phyloP scores from a whole-genome alignment of 2,329 filamentous ascomycete species.

The Fusarium fujikuroi region DNA sequence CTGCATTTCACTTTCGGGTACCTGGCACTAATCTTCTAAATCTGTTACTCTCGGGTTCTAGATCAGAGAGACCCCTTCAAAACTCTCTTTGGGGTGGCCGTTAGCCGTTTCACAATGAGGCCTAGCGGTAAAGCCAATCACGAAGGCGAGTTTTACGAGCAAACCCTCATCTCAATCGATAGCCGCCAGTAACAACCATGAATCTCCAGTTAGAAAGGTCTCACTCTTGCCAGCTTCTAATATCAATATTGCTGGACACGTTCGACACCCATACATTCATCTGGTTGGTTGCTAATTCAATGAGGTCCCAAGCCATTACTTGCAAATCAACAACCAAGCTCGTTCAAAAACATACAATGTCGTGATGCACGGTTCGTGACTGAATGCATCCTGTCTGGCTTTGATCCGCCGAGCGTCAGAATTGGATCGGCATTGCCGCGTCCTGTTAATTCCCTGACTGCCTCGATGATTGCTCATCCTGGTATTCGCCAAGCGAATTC shows the following conservation, averaged over 20 bases:
- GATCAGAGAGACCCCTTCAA: not conserved
- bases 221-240: not conserved
- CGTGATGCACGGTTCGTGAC: not conserved
- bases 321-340: not conserved
- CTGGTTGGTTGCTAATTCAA: constrained; percentile 9
- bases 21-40: constrained; percentile 32
- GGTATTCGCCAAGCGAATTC: constrained; percentile 10
- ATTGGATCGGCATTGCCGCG: constrained; percentile 18
- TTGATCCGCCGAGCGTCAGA: constrained; percentile 2
- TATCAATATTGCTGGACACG: not conserved
- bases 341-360: not conserved
- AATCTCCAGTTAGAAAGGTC: not conserved
- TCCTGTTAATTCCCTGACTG: not conserved
- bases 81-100: constrained; percentile 18
- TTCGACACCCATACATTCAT: not conserved
- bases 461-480: not conserved
- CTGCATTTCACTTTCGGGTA: constrained; percentile 34
- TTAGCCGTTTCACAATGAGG: constrained; percentile 16
- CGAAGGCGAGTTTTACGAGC: not conserved
- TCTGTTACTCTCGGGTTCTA: not conserved
- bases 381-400: constrained; percentile 2
- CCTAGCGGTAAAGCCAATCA: constrained; percentile 22
- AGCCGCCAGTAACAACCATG: constrained; percentile 20
- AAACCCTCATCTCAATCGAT: constrained; percentile 24
- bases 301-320: constrained; percentile 3